Evolutionary conservation across 495 filamentous ascomycete species (phyloP).

Genomic region (Aspergillus steynii): DNA sequence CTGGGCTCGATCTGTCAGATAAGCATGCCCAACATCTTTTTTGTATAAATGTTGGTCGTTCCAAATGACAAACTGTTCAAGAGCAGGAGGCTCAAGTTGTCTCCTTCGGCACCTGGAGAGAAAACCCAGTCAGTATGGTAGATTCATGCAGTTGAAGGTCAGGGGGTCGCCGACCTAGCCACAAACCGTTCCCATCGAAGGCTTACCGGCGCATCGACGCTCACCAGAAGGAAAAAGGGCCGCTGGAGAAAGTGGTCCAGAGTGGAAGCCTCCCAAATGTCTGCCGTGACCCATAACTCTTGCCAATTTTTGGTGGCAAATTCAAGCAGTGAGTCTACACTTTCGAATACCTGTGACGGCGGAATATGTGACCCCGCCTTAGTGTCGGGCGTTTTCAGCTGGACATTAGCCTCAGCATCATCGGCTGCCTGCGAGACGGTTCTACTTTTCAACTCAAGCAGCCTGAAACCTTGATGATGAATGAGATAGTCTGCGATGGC

Average conservation of each 20-base stretch:
- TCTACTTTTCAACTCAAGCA: slow-evolving; percentile 34
- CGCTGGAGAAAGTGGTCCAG: slow-evolving; percentile 73
- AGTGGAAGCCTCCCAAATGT: slow-evolving; percentile 66
- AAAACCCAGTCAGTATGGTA: slow-evolving; percentile 1
- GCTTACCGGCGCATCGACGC: slow-evolving; percentile 84
- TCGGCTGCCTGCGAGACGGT: slow-evolving; percentile 19
- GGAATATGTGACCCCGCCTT: slow-evolving; percentile 21
- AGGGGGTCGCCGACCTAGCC: slow-evolving; percentile 41
- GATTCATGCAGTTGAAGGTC: not conserved
- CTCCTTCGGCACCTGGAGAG: slow-evolving; percentile 41
- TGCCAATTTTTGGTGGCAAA: slow-evolving; percentile 85
- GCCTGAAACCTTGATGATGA: slow-evolving; percentile 70
- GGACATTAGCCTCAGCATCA: slow-evolving; percentile 32
- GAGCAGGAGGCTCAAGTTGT: slow-evolving; percentile 49
- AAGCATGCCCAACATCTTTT: slow-evolving; percentile 60
- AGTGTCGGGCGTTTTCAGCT: slow-evolving; percentile 31
- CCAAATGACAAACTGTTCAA: slow-evolving; percentile 75
- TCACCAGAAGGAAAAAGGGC: slow-evolving; percentile 91
- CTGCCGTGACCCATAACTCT: slow-evolving; percentile 78
- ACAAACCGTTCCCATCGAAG: slow-evolving; percentile 77
- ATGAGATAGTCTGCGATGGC: slow-evolving; percentile 83
- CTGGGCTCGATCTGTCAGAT: slow-evolving; percentile 75
- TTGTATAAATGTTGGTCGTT: slow-evolving; percentile 80
- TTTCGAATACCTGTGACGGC: slow-evolving; percentile 51
- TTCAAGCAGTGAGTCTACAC: slow-evolving; percentile 65